Evolutionary conservation across 129 eudicot species (phyloP).

Genomic region (Flaveria linearis): DNA sequence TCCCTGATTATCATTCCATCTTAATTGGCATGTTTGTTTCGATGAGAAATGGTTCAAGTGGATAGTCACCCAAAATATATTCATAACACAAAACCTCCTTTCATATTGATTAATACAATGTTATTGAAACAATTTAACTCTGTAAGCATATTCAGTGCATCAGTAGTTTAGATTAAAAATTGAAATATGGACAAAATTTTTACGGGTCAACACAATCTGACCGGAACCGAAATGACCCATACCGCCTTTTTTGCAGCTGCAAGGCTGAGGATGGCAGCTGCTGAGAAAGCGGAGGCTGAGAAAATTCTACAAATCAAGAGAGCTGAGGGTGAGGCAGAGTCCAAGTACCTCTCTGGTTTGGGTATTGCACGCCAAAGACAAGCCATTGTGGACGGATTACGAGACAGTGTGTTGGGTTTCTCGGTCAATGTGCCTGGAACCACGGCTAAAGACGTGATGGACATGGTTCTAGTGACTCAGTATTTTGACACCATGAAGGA

Average conservation of each 20-base stretch:
- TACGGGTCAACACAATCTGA: background rate
- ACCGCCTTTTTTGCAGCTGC: constrained; percentile 46
- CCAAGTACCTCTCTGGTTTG: constrained; percentile 59
- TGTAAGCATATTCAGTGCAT: background rate
- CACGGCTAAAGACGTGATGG: constrained; percentile 67
- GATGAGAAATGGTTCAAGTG: background rate
- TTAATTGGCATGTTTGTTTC: background rate
- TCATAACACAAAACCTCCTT: background rate
- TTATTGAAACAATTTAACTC: too few species aligned
- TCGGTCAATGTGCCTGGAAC: constrained; percentile 68
- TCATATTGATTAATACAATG: too few species aligned
- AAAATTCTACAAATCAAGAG: constrained; percentile 62
- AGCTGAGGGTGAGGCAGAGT: constrained; percentile 78
- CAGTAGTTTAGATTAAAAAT: too few species aligned
- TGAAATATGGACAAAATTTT: background rate
- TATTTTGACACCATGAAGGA: constrained; percentile 83
- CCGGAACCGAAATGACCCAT: background rate
- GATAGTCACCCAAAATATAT: background rate
- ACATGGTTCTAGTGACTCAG: constrained; percentile 69
- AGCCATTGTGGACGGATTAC: constrained; percentile 70
- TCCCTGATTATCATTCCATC: background rate
- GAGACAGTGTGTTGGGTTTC: constrained; percentile 67
- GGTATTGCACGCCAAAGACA: constrained; percentile 70
- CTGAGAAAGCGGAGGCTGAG: constrained; percentile 71
- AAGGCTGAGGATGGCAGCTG: constrained; percentile 64